Conservation (phyloP, 177 flowering plant species). For the Vitis hybrid region DNA sequence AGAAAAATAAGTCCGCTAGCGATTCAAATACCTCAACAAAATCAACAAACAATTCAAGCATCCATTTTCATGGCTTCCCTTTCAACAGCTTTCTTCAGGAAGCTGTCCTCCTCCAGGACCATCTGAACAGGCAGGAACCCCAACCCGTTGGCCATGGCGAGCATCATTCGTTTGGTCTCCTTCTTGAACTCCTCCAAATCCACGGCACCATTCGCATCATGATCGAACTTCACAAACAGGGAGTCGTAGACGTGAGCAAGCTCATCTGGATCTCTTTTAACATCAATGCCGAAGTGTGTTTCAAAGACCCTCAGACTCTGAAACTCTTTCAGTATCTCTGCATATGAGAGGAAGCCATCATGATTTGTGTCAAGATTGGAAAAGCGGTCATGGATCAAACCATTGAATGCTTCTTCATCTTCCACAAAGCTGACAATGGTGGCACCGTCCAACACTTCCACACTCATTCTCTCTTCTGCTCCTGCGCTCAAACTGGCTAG, state of each 20-base stretch:
- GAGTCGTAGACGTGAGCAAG: constrained; percentile 24
- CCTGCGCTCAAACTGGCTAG: too few relatives aligned
- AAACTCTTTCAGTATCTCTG: constrained; percentile 45
- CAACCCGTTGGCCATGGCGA: constrained; percentile 1
- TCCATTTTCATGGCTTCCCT: too few relatives aligned
- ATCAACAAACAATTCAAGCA: too few relatives aligned
- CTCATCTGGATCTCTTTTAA: constrained; percentile 27
- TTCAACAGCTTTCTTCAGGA: too few relatives aligned
- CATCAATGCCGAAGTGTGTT: constrained; percentile 37
- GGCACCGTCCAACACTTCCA: constrained; percentile 25
- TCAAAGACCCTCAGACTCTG: constrained; percentile 39
- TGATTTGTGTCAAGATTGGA: constrained; percentile 33
- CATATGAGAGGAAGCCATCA: constrained; percentile 44
- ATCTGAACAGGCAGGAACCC: too few relatives aligned
- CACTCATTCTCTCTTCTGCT: too few relatives aligned
- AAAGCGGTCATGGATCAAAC: constrained; percentile 23
- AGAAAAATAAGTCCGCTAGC: too few relatives aligned
- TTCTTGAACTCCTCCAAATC: constrained; percentile 50
- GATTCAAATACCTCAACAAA: too few relatives aligned
- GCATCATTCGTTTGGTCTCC: constrained; percentile 53
- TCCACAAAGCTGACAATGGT: constrained; percentile 38
- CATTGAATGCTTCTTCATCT: constrained; percentile 34
- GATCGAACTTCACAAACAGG: constrained; percentile 38
- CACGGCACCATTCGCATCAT: constrained; percentile 36
- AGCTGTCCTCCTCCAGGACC: too few relatives aligned